Conservation (phyloP, 2,329 filamentous ascomycete genomes). For the Ilyonectria robusta region DNA sequence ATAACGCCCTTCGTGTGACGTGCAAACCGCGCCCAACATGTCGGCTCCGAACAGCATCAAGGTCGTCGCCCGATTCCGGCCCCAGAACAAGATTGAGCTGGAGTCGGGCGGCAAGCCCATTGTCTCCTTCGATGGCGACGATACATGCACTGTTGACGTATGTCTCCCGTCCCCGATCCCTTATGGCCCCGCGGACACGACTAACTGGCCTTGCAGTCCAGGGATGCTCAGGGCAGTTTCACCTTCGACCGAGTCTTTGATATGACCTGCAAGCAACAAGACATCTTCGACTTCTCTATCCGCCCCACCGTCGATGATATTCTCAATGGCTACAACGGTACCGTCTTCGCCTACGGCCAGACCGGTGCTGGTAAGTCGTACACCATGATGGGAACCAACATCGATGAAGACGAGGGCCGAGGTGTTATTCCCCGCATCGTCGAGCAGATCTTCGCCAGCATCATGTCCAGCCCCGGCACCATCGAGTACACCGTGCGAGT, state of each 20-base stretch:
- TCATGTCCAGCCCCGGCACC: slow-evolving; percentile 89
- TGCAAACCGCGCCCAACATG: slow-evolving; percentile 55
- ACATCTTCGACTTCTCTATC: slow-evolving; percentile 99
- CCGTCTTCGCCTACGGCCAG: slow-evolving; percentile 98
- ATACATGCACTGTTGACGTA: slow-evolving; percentile 90
- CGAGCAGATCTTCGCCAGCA: slow-evolving; percentile 97
- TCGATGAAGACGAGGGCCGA: slow-evolving; percentile 88
- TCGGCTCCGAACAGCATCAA: slow-evolving; percentile 77
- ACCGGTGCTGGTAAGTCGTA: slow-evolving; percentile 99
- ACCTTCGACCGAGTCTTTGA: slow-evolving; percentile 99
- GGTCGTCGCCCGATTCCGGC: slow-evolving; percentile 98
- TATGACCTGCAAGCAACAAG: slow-evolving; percentile 89
- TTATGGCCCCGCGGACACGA: slow-evolving; percentile 19
- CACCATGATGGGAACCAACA: slow-evolving; percentile 88
- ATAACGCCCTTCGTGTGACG: slow-evolving; percentile 44
- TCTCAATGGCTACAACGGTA: slow-evolving; percentile 98
- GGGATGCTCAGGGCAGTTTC: slow-evolving; percentile 86
- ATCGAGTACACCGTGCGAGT: slow-evolving; percentile 99
- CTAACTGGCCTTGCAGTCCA: slow-evolving; percentile 72
- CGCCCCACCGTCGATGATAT: slow-evolving; percentile 97
- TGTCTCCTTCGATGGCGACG: slow-evolving; percentile 88
- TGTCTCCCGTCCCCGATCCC: slow-evolving; percentile 51
- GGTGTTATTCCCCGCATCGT: slow-evolving; percentile 98
- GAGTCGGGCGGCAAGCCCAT: slow-evolving; percentile 92
- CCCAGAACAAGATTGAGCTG: slow-evolving; percentile 95